Conservation (phyloP, 495 filamentous ascomycete species). For the Daldinia caldariorum region DNA sequence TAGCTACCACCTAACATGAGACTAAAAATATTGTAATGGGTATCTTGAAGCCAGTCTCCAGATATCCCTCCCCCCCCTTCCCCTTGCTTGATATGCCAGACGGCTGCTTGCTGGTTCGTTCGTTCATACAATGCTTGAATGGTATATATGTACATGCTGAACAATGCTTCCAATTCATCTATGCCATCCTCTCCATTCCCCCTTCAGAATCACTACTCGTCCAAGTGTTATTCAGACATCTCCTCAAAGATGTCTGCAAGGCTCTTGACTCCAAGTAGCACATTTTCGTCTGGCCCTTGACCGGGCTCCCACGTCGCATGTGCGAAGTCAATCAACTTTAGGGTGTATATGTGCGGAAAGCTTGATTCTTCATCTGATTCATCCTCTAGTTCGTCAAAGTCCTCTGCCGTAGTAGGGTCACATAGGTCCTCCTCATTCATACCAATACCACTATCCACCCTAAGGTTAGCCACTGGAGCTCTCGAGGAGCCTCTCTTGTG, state of each 20-base stretch:
- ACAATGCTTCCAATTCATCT: constrained; percentile 6
- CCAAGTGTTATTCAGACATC: constrained; percentile 53
- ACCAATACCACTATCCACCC: constrained; percentile 58
- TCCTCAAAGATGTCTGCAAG: constrained; percentile 75
- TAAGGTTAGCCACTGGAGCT: constrained; percentile 42
- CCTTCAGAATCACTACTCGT: constrained; percentile 1
- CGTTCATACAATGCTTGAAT: constrained; percentile 12
- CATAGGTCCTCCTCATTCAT: constrained; percentile 52
- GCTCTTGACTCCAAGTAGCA: constrained; percentile 77
- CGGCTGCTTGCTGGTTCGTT: constrained; percentile 24
- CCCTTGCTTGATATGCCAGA: constrained; percentile 21
- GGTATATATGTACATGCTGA: constrained; percentile 23
- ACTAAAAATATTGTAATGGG: constrained; percentile 35
- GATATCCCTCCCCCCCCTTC: constrained; percentile 24
- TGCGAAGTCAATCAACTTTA: constrained; percentile 97
- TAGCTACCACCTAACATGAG: constrained; percentile 9
- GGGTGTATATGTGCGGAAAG: constrained; percentile 76
- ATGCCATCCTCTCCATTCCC: constrained; percentile 8
- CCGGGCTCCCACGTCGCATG: constrained; percentile 90
- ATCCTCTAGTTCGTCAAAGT: constrained; percentile 61
- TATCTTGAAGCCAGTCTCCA: constrained; percentile 42
- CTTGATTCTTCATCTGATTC: constrained; percentile 73
- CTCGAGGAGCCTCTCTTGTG: constrained; percentile 47
- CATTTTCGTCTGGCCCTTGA: constrained; percentile 87
- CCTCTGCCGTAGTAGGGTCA: constrained; percentile 29